Evolutionary conservation across 2,329 filamentous ascomycete species (phyloP).

Genomic region (Pseudocercospora fijiensis): DNA sequence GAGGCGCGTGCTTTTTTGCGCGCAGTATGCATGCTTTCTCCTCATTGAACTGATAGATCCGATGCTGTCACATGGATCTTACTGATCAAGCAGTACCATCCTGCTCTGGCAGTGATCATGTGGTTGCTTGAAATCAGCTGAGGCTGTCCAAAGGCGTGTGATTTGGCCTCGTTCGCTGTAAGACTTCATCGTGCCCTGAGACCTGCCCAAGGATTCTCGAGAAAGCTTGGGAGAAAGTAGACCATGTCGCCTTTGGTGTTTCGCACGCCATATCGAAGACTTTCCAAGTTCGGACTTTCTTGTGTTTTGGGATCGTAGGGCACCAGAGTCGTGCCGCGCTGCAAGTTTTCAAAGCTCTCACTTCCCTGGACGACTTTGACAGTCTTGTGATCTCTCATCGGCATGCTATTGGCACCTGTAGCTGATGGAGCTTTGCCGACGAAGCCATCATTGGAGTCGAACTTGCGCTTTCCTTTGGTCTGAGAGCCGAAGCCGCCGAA

Average conservation of each 20-base stretch:
- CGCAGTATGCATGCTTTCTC: no score
- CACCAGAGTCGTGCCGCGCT: background rate
- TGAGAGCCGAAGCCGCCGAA: constrained; percentile 68
- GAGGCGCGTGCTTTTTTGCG: no score
- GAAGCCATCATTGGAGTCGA: constrained; percentile 54
- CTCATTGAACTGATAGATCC: no score
- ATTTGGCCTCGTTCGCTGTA: background rate
- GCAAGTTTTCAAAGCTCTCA: background rate
- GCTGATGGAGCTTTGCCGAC: constrained; percentile 43
- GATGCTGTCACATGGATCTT: no score
- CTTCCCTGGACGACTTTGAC: background rate
- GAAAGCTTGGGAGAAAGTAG: constrained; percentile 68
- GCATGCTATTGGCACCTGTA: constrained; percentile 33
- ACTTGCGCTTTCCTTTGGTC: constrained; percentile 68
- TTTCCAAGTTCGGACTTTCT: constrained; percentile 35
- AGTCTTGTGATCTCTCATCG: constrained; percentile 20
- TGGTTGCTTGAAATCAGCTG: background rate
- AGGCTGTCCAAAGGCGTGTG: background rate
- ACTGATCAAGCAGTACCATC: background rate
- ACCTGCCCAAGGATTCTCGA: constrained; percentile 67
- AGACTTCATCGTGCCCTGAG: constrained; percentile 35
- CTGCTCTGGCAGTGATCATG: background rate
- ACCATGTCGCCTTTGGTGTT: constrained; percentile 60
- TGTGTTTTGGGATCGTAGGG: constrained; percentile 12
- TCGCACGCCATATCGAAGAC: constrained; percentile 43